Percentiles rank a stretch among this genome's conserved stretches.
These are phyloP conservation scores for Macrotyloma uniflorum DNA, from an alignment of 306 rosid species.

Conservation along the genomic window DNA sequence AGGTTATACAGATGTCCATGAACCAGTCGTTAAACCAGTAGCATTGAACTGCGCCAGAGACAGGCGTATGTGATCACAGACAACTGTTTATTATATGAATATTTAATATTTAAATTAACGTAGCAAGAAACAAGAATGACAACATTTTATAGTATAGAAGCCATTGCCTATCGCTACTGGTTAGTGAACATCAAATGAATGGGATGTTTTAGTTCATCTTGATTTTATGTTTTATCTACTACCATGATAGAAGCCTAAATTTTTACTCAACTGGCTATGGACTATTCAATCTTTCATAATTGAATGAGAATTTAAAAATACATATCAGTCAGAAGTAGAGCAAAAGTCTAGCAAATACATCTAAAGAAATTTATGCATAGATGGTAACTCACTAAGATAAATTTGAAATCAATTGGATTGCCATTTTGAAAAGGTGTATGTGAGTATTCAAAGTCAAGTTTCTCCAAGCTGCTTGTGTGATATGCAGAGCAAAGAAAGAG, in stretches of 20 bases:
- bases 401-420: background rate
- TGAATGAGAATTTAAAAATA: background rate
- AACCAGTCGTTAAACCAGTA: background rate
- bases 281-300: slow-evolving; percentile 5
- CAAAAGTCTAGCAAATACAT: background rate
- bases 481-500: background rate
- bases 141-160: background rate
- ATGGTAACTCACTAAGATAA: background rate
- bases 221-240: background rate
- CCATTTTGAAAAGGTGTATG: background rate
- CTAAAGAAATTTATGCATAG: slow-evolving; percentile 14
- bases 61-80: background rate
- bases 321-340: slow-evolving; percentile 14
- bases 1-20: background rate
- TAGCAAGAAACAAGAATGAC: background rate
- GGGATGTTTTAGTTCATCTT: background rate
- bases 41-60: background rate
- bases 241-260: background rate
- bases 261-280: background rate
- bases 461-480: background rate
- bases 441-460: background rate
- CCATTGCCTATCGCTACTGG: background rate
- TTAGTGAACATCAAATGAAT: background rate
- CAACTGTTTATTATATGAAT: background rate
- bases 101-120: background rate